phyloP scores from a whole-genome alignment of 2,329 filamentous ascomycete genomes.

The Pseudogymnoascus sp. region DNA sequence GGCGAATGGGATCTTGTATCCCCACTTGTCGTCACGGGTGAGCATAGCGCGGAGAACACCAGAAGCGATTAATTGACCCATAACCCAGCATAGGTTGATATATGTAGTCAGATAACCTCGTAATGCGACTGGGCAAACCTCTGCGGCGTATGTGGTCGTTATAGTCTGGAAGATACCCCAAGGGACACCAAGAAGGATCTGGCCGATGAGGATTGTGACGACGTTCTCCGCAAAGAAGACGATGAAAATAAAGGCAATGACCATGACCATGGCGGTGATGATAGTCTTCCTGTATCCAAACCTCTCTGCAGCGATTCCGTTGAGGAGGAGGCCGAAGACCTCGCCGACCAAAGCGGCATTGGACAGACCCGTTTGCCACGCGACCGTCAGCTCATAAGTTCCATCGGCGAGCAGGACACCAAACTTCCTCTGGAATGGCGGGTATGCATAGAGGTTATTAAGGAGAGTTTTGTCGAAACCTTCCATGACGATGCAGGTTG shows the following conservation, averaged over 20 bases:
- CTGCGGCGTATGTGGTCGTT: constrained; percentile 33
- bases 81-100: constrained; percentile 47
- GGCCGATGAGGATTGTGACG: constrained; percentile 38
- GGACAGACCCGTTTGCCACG: constrained; percentile 26
- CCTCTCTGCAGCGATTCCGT: constrained; percentile 39
- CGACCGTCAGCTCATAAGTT: constrained; percentile 22
- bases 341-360: constrained; percentile 25
- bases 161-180: constrained; percentile 42
- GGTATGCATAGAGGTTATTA: constrained; percentile 56
- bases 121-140: constrained; percentile 48
- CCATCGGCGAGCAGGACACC: constrained; percentile 26
- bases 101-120: constrained; percentile 48
- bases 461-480: constrained; percentile 77
- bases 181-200: constrained; percentile 42
- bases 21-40: constrained; percentile 38
- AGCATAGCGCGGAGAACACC: constrained; percentile 43
- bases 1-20: constrained; percentile 42
- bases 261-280: constrained; percentile 36
- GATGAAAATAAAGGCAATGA: constrained; percentile 40
- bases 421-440: constrained; percentile 30
- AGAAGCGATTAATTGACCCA: constrained; percentile 42
- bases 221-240: constrained; percentile 43
- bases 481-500: constrained; percentile 88
- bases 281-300: constrained; percentile 45
- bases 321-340: constrained; percentile 39